A percentile compares a stretch with the other conserved stretches of the same genome.
Conservation (phyloP, 2,329 filamentous ascomycete genomes). For the Penicillium concentricum region DNA sequence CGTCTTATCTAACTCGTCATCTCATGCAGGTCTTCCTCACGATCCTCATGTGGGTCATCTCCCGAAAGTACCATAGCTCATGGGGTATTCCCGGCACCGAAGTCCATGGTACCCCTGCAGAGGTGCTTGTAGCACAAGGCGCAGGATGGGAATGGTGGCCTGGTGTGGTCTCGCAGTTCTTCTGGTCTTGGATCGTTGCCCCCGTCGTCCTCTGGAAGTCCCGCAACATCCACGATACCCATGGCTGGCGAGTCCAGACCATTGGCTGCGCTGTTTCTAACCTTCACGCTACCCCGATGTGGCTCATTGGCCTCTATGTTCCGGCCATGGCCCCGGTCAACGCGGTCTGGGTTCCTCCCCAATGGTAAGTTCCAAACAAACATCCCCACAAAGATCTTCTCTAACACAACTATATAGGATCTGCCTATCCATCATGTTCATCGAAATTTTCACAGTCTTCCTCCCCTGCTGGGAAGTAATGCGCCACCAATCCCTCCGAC, state of each 20-base stretch:
- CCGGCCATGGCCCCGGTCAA: constrained; percentile 55
- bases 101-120: constrained; percentile 49
- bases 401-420: constrained; percentile 33
- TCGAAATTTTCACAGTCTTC: constrained; percentile 64
- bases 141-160: constrained; percentile 63
- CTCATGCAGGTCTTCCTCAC: constrained; percentile 56
- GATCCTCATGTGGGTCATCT: constrained; percentile 59
- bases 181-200: constrained; percentile 21
- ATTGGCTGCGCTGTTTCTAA: constrained; percentile 50
- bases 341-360: constrained; percentile 57
- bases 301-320: constrained; percentile 58
- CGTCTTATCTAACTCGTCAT: not conserved
- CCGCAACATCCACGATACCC: constrained; percentile 61
- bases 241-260: constrained; percentile 66
- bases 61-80: constrained; percentile 62
- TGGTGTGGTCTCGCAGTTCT: constrained; percentile 26
- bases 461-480: constrained; percentile 61
- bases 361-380: constrained; percentile 43
- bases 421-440: constrained; percentile 59
- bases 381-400: not conserved
- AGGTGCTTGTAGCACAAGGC: constrained; percentile 34
- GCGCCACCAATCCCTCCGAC: constrained; percentile 33
- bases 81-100: constrained; percentile 52
- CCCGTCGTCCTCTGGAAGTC: constrained; percentile 57
- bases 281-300: constrained; percentile 65